Percentiles rank a stretch among this genome's conserved stretches.
Conservation (phyloP, 805 yeast species). For the Saccharomyces eubayanus region DNA sequence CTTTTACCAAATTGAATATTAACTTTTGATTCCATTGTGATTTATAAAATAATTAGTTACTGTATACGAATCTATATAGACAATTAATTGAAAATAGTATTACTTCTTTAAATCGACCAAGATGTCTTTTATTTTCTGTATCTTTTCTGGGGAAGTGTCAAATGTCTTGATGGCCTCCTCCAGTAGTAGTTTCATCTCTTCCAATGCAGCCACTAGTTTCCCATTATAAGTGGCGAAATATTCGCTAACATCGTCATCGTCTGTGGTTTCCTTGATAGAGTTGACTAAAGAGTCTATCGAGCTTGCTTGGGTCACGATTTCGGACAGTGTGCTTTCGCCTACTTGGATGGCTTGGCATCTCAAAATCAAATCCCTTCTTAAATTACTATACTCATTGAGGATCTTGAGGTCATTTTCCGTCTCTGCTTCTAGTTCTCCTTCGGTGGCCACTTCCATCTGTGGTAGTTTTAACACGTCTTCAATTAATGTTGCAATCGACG, state of each 20-base stretch:
- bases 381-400: conserved; percentile 20
- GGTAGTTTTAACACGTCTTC: conserved; percentile 21
- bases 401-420: conserved; percentile 8
- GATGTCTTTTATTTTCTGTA: background rate
- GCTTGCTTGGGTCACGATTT: conserved; percentile 4
- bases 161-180: conserved; percentile 15
- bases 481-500: conserved; percentile 14
- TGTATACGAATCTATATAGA: conserved; percentile 5
- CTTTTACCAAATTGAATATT: background rate
- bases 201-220: conserved; percentile 6
- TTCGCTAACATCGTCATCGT: conserved; percentile 1
- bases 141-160: conserved; percentile 1
- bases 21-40: background rate
- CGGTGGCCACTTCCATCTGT: conserved; percentile 6
- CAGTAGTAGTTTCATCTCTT: conserved; percentile 10
- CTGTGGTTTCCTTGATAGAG: conserved; percentile 5
- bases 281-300: conserved; percentile 5
- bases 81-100: conserved; percentile 1
- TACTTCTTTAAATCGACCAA: background rate
- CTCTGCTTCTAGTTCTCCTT: conserved; percentile 2
- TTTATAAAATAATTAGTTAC: background rate
- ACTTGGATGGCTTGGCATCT: conserved; percentile 15
- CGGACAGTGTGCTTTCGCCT: conserved; percentile 7
- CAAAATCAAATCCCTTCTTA: conserved; percentile 13
- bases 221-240: conserved; percentile 11